Base-by-base conservation (phyloP, 2,329 filamentous ascomycete genomes). In the Sporothrix globosa region DNA sequence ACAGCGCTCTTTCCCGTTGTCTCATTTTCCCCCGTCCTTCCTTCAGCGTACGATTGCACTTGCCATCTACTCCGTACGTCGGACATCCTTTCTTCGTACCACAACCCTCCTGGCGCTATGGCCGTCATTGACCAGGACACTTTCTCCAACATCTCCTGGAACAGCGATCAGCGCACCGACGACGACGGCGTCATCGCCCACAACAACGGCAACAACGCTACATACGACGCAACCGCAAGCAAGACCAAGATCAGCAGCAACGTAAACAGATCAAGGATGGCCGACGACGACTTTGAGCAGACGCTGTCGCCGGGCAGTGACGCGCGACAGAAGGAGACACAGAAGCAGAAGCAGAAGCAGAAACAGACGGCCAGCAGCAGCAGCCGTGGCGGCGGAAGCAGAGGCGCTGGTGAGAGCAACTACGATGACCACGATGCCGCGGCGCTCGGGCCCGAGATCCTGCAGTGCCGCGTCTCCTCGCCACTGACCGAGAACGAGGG, bases 401-500 rank as follows among this genome's bases (percentile, higher is more conserved):
- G 82, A 44, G 82, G 85, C 48, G 78, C 84, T 72, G 83, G 83
- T 68, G 85, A 86, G 46, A 88, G 88, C 7, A 78, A 84, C 72
- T 83, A 84, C 52, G 53, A 61, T 68, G 80, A 82, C 34, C 82
- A 85, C 70, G 89, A 91, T 76, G 81, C 88, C 67, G 85, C 86
- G 48, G 88, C 88, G 60, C 83, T 91, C 69, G 90, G 90, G 72
- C 86, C 85, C 50, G 95, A 96, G 74, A 86, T 88, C 70, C 86
- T 99, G 56, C 91, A 97, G 77, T 97, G 94, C 79, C 88, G 84
- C 21, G 95, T 99, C 21, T 88, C 89, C 69, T 87, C 90, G 71
- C 93, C 96, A 24, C 87, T 95, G 80, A 98, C 97, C 81, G 96
- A 98, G 83, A 96, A 95, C 77, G 93, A 97, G 77, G 95, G 96